Evolutionary conservation across 2,329 filamentous ascomycete species (phyloP).

Genomic region (Ciborinia camelliae): DNA sequence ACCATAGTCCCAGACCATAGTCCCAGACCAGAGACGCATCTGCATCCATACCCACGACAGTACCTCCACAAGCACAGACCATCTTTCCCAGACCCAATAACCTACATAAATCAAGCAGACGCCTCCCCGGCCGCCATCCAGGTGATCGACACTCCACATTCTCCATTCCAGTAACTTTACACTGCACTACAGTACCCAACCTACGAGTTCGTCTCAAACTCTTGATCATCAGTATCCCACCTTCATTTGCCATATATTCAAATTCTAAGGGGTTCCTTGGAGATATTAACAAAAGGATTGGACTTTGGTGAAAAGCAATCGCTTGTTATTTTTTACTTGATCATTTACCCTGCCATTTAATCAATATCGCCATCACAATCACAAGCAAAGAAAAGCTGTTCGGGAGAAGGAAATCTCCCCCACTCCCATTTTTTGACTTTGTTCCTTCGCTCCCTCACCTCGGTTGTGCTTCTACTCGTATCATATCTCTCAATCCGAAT

Average conservation of each 20-base stretch:
- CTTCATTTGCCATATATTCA: not conserved
- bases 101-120: constrained; percentile 37
- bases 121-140: constrained; percentile 40
- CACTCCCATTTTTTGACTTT: constrained; percentile 6
- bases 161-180: constrained; percentile 22
- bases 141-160: constrained; percentile 42
- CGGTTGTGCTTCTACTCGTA: constrained; percentile 9
- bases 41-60: constrained; percentile 22
- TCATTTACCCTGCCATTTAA: not conserved
- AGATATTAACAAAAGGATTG: not conserved
- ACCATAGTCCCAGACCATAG: constrained; percentile 16
- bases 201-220: not conserved
- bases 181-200: constrained; percentile 1
- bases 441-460: constrained; percentile 10
- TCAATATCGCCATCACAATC: not conserved
- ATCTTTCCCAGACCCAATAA: constrained; percentile 32
- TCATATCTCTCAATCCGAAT: not conserved
- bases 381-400: not conserved
- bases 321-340: not conserved
- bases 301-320: not conserved
- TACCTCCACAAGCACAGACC: constrained; percentile 27
- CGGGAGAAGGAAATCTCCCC: not conserved
- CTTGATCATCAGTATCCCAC: not conserved
- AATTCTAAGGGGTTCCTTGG: not conserved
- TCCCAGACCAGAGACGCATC: constrained; percentile 23